Percentiles rank a stretch among this genome's conserved stretches.
phyloP scores from a whole-genome alignment of 2,329 filamentous ascomycete species.

The Fusarium sp. region DNA sequence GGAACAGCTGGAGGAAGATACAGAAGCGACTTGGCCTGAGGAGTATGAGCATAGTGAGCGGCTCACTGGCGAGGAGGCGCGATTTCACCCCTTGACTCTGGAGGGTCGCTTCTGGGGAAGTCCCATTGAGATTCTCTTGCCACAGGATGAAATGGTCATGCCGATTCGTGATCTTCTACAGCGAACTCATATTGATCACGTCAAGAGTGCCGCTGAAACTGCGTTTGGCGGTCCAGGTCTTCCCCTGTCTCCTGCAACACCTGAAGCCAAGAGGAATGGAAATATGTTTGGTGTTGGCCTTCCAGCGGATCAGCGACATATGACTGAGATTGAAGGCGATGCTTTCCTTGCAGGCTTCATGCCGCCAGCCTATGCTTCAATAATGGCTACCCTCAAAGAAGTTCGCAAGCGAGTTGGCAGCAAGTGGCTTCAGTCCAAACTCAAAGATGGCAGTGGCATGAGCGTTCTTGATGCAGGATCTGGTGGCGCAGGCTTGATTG shows the following conservation, averaged over 20 bases:
- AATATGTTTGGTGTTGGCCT: conserved; percentile 73
- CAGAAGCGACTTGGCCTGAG: conserved; percentile 43
- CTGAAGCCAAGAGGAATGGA: conserved; percentile 63
- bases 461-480: conserved; percentile 79
- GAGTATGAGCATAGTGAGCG: conserved; percentile 48
- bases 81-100: conserved; percentile 78
- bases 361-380: conserved; percentile 75
- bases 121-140: conserved; percentile 80
- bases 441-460: conserved; percentile 65
- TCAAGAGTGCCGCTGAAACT: conserved; percentile 75
- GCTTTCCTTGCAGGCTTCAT: conserved; percentile 75
- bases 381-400: conserved; percentile 75
- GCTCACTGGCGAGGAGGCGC: conserved; percentile 49
- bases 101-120: conserved; percentile 78
- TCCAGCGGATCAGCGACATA: conserved; percentile 69
- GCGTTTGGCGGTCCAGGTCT: conserved; percentile 81
- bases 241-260: conserved; percentile 80
- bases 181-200: conserved; percentile 76
- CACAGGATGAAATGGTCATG: conserved; percentile 72
- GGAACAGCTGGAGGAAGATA: conserved; percentile 40
- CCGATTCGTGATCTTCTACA: conserved; percentile 77
- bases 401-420: conserved; percentile 77
- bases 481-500: conserved; percentile 76
- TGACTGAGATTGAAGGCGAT: conserved; percentile 81
- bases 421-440: conserved; percentile 73